phyloP scores from a whole-genome alignment of 1,139 yeast genomes.

The Geotrichum bryndzae region DNA sequence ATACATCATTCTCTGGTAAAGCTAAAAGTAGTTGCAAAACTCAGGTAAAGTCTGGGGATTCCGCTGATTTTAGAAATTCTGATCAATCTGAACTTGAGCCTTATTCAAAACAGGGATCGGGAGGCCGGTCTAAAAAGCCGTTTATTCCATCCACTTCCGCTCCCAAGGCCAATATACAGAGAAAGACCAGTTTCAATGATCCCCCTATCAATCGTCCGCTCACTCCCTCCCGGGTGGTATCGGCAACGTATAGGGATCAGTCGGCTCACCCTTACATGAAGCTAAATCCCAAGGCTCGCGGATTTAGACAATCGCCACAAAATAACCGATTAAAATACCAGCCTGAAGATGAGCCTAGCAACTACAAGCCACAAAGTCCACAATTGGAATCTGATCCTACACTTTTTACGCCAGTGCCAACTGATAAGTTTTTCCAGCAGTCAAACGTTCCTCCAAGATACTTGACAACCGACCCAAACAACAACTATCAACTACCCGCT shows the following conservation, averaged over 20 bases:
- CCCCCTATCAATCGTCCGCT: conserved; percentile 3
- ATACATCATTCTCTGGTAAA: not conserved
- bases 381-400: not conserved
- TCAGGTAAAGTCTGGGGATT: not conserved
- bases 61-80: not conserved
- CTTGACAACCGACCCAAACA: not conserved
- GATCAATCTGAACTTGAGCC: not conserved
- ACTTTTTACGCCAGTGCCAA: not conserved
- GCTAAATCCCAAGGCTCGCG: conserved; percentile 7
- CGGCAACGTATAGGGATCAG: conserved; percentile 5
- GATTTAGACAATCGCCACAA: conserved; percentile 11
- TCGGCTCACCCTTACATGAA: conserved; percentile 17
- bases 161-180: not conserved
- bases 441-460: not conserved
- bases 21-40: not conserved
- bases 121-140: not conserved
- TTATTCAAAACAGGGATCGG: not conserved
- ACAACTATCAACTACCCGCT: not conserved
- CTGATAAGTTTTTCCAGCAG: not conserved
- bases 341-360: conserved; percentile 6
- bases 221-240: not conserved
- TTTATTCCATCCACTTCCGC: not conserved
- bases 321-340: conserved; percentile 9
- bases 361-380: not conserved
- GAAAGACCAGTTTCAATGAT: not conserved